Percentiles rank a stretch among this genome's conserved stretches.
Evolutionary conservation across 306 rosid genomes (phyloP).

Genomic region (Quercus robur): DNA sequence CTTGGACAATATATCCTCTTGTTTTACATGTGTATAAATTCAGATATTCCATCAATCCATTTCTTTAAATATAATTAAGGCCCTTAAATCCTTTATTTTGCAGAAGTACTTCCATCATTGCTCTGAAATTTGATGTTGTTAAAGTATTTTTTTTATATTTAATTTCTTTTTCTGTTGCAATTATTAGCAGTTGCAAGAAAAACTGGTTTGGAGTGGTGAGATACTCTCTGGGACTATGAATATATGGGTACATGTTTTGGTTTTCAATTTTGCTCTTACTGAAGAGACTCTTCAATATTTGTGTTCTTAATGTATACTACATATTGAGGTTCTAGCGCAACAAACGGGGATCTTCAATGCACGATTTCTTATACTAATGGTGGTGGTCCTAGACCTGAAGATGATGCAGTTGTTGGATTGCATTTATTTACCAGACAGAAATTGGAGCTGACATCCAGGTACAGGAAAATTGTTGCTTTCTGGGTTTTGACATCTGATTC

Average conservation of each 20-base stretch:
- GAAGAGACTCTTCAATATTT: neutral
- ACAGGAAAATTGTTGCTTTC: conserved; percentile 8
- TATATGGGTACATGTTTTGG: neutral
- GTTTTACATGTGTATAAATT: neutral
- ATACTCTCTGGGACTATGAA: conserved; percentile 11
- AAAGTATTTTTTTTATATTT: neutral
- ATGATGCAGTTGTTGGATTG: conserved; percentile 62
- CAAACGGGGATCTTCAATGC: conserved; percentile 55
- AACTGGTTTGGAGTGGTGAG: conserved; percentile 55
- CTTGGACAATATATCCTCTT: neutral
- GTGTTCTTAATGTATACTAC: conserved; percentile 13
- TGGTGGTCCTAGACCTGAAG: conserved; percentile 26
- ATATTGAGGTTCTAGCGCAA: conserved; percentile 84
- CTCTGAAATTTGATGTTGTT: too few species aligned
- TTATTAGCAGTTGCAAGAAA: conserved; percentile 85
- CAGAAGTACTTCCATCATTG: neutral
- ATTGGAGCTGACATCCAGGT: conserved; percentile 50
- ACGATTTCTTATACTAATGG: conserved; percentile 28
- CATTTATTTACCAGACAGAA: conserved; percentile 58
- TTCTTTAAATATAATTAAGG: neutral
- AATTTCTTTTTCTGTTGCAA: conserved; percentile 47
- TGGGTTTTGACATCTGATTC: neutral
- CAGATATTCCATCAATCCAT: neutral
- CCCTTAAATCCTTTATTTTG: neutral
- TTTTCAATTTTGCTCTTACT: conserved; percentile 11